Evolutionary conservation across 2,329 filamentous ascomycete species (phyloP), one percentile per base, ranked within the genome.

Genomic region (Ceratocystis harringtonii): DNA sequence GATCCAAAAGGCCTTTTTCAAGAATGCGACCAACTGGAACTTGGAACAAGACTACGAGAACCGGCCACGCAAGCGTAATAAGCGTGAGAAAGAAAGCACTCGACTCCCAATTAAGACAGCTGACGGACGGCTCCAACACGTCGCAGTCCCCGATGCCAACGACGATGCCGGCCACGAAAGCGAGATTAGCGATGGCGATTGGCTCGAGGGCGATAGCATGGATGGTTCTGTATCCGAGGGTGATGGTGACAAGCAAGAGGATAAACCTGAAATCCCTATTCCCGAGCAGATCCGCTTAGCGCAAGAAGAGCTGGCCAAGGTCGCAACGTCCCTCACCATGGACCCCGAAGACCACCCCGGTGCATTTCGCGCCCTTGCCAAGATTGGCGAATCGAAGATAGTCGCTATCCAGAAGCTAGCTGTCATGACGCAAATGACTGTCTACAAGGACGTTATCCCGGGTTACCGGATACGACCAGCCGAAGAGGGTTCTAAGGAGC

Each of bases 361-460:
- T 55, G 84, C 86, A 22, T 87, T 97, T 78, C 92, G 89, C 74
- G 82, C 83, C 3, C 78, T 97, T 71, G 86, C 86, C 41, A 83
- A 88, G 71, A 83, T 95, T 70, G 86, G 87, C 22, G 80, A 85
- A 65, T 87, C 87, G 6, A 79, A 80, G 15, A 85, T 92, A 68
- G 75, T 82, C 15, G 85, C 87, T 1, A 86, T 99, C 63, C 87
- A 89, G 77, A 96, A 95, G 75, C 80, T 99, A 68, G 86, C 89
- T 5, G 78, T 99, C 69, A 89, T 87, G 61, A 90, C 94, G 25
- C 92, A 96, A 75, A 81, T 94, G 73, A 84, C 92, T 0, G 85
- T 97, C 12, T 99, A 92, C 79, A 96, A 92, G 74, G 94, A 97
- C 75, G 83, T 96, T 60, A 97, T 99, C 67, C 94, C 94, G 0